phyloP scores from a whole-genome alignment of 805 yeast species.

The Monosporozyma siamensis region DNA sequence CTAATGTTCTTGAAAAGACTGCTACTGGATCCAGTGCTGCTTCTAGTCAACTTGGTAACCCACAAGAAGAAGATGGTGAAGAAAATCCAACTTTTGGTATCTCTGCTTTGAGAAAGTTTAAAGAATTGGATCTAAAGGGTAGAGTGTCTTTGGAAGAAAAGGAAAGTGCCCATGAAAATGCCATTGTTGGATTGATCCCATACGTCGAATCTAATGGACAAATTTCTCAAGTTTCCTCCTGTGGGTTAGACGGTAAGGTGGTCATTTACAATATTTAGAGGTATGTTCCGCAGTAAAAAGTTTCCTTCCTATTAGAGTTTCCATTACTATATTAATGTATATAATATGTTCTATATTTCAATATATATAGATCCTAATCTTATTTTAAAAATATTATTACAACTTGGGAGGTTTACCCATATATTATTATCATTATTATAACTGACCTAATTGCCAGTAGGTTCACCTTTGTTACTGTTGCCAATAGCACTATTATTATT shows the following conservation, averaged over 20 bases:
- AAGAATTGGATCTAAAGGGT: constrained; percentile 93
- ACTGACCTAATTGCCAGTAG: too few relatives aligned
- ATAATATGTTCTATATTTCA: too few relatives aligned
- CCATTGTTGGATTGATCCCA: constrained; percentile 60
- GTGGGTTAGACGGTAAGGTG: constrained; percentile 87
- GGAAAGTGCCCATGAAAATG: constrained; percentile 81
- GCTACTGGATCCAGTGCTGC: background rate
- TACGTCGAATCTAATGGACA: constrained; percentile 40
- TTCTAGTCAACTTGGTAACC: constrained; percentile 12
- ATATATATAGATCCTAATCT: background rate
- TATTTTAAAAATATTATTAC: constrained; percentile 1
- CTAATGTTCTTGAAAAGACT: constrained; percentile 1
- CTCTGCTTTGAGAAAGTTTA: constrained; percentile 84
- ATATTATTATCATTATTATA: too few relatives aligned
- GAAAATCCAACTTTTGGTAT: constrained; percentile 46
- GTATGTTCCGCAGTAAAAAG: too few relatives aligned
- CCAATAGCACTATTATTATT: too few relatives aligned
- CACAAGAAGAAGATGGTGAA: constrained; percentile 46
- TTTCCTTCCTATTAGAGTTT: too few relatives aligned
- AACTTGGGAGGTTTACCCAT: too few relatives aligned
- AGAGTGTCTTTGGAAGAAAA: constrained; percentile 43
- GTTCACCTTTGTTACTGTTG: too few relatives aligned
- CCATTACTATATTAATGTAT: too few relatives aligned
- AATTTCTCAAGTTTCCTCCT: constrained; percentile 54
- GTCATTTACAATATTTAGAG: constrained; percentile 59